Base-by-base conservation (phyloP, 2,329 filamentous ascomycete genomes). In the Sclerotiophoma versabilis region DNA sequence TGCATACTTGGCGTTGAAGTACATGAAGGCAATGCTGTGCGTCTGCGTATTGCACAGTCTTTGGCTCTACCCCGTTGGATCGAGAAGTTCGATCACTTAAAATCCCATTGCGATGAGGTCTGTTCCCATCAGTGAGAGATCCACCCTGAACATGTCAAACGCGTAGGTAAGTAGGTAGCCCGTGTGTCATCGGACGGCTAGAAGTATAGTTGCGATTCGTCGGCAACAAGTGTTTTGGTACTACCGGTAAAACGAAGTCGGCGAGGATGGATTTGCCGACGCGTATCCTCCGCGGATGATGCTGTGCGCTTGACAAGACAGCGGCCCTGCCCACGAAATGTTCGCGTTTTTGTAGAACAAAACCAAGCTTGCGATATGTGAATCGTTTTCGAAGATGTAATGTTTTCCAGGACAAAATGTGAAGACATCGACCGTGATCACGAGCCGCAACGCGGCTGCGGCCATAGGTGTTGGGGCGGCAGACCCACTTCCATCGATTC, bases 161-260 rank as follows among this genome's bases (percentile, higher is more conserved):
- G 32, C 9, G 34, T 46, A 8, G 20, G 14, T 19, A 42, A 17
- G 19, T 32, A 34, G 36, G 12, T n/a, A n/a, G n/a, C 27, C 44
- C 32, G 38, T 20, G 25, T 36, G 38, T 39, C 44, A 14, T 48
- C 27, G 27, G 27, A 36, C 45, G 45, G 39, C 45, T 49, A 39
- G 27, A 49, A 29, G 39, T 45, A 17, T 22, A 45, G 38, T 39
- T 44, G 51, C 49, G 45, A 45, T 49, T 41, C 45, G 15, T 39
- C 45, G 38, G 45, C 23, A 45, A 44, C 33, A 29, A 17, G 23
- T 49, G 39, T 32, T 20, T 48, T 49, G 38, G 50, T 38, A 49
- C 44, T n/a, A 12, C 33, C 33, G 19, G 19, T 10, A 20, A 48
- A 47, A 33, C 26, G 23, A 30, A 32, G 32, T 54, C 39, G 51